Evolutionary conservation across 441 rosid species (phyloP).

Genomic region (Sinapis alba): DNA sequence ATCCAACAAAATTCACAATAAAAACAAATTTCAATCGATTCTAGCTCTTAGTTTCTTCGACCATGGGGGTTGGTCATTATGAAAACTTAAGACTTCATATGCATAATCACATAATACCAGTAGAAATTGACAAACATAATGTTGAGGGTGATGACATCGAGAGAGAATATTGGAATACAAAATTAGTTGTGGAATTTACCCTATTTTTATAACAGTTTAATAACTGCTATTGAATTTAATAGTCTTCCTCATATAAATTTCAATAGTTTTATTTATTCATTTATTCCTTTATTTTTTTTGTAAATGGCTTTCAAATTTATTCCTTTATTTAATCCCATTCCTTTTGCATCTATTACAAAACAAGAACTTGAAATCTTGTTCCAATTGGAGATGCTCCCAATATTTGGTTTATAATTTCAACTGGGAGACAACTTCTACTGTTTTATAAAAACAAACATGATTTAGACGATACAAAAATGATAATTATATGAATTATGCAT

Average conservation of each 20-base stretch:
- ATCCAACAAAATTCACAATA: not conserved
- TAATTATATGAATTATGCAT: not conserved
- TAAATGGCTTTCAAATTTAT: too few species aligned
- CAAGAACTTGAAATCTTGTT: not conserved
- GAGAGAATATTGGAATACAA: not conserved
- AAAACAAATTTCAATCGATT: conserved; percentile 12
- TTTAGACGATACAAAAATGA: not conserved
- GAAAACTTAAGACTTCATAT: not conserved
- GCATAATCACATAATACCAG: not conserved
- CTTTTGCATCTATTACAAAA: not conserved
- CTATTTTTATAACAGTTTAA: not conserved
- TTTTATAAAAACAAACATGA: conserved; percentile 3
- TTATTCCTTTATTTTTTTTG: not conserved
- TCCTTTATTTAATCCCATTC: not conserved
- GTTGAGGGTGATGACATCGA: not conserved
- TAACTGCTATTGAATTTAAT: not conserved
- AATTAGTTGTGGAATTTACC: not conserved
- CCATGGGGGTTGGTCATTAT: conserved; percentile 9
- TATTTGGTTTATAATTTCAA: conserved; percentile 9
- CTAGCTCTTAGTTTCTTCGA: conserved; percentile 13
- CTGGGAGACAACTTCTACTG: not conserved
- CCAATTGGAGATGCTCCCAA: not conserved
- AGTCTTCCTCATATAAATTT: not conserved
- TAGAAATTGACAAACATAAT: not conserved
- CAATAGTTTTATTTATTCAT: not conserved